phyloP scores from a whole-genome alignment of 495 filamentous ascomycete species.

The Penicillium roqueforti region DNA sequence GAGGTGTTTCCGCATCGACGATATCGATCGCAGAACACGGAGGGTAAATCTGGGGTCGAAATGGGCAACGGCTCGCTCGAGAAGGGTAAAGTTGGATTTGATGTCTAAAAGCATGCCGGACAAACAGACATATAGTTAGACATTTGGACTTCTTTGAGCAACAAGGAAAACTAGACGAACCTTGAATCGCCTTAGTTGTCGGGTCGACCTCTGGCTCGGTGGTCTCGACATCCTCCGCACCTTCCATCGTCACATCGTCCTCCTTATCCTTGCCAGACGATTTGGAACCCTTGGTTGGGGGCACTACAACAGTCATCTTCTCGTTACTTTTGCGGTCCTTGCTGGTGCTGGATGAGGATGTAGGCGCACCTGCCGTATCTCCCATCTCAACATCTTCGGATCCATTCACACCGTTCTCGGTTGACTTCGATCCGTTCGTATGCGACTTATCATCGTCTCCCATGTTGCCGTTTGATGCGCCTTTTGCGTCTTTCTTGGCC shows the following conservation, averaged over 20 bases:
- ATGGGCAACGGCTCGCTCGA: conserved; percentile 86
- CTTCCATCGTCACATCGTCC: conserved; percentile 72
- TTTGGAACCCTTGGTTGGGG: conserved; percentile 69
- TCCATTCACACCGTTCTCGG: conserved; percentile 71
- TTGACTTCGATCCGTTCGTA: conserved; percentile 64
- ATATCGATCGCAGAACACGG: conserved; percentile 89
- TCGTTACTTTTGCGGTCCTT: conserved; percentile 74
- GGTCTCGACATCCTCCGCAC: conserved; percentile 48
- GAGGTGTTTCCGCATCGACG: conserved; percentile 87
- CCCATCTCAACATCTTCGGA: conserved; percentile 80
- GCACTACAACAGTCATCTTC: conserved; percentile 84
- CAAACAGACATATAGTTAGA: background rate
- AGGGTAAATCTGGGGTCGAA: conserved; percentile 96
- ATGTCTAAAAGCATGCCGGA: conserved; percentile 58
- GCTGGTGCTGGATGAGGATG: conserved; percentile 49
- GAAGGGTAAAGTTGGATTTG: conserved; percentile 83
- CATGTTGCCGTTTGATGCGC: conserved; percentile 44
- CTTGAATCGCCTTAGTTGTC: conserved; percentile 62
- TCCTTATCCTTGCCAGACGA: conserved; percentile 62
- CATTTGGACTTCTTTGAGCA: background rate
- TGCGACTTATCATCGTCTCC: conserved; percentile 60
- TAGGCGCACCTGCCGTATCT: conserved; percentile 58
- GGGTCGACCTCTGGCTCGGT: conserved; percentile 56
- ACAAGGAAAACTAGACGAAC: conserved; percentile 27
- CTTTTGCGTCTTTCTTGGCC: conserved; percentile 51